These are phyloP conservation scores for Rhizoclosmatium globosum DNA, from an alignment of 192 early-diverging fungal species.

Conservation along the genomic window DNA sequence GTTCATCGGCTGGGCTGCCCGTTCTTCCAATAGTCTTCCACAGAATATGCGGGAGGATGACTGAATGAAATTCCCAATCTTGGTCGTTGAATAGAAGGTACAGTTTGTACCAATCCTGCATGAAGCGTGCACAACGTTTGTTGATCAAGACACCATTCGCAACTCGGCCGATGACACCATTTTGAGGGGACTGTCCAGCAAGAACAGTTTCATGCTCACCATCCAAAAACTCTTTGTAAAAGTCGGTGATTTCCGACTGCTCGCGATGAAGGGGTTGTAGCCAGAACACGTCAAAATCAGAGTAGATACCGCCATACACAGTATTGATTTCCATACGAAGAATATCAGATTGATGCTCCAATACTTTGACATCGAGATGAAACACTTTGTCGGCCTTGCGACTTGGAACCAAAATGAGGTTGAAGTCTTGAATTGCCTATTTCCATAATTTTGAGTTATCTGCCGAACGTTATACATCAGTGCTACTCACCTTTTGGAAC, in stretches of 20 bases:
- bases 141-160: conserved; percentile 61
- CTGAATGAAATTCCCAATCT: background rate
- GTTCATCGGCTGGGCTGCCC: background rate
- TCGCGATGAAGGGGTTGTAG: conserved; percentile 50
- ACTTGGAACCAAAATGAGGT: conserved; percentile 12
- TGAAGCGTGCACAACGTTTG: conserved; percentile 50
- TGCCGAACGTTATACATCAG: no score
- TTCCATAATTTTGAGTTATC: background rate
- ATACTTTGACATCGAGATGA: background rate
- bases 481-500: background rate
- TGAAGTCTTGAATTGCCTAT: conserved; percentile 26
- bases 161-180: conserved; percentile 25
- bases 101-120: conserved; percentile 50
- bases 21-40: background rate
- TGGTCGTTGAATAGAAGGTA: background rate
- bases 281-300: conserved; percentile 61
- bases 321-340: conserved; percentile 52
- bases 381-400: background rate
- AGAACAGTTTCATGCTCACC: background rate
- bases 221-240: background rate
- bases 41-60: background rate
- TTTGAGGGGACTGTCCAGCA: no score
- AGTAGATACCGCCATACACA: conserved; percentile 63
- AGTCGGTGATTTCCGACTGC: background rate
- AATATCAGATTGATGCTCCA: conserved; percentile 55